These are phyloP conservation scores for Zymoseptoria ardabiliae DNA, from an alignment of 2,329 filamentous ascomycete genomes.

Conservation along the genomic window DNA sequence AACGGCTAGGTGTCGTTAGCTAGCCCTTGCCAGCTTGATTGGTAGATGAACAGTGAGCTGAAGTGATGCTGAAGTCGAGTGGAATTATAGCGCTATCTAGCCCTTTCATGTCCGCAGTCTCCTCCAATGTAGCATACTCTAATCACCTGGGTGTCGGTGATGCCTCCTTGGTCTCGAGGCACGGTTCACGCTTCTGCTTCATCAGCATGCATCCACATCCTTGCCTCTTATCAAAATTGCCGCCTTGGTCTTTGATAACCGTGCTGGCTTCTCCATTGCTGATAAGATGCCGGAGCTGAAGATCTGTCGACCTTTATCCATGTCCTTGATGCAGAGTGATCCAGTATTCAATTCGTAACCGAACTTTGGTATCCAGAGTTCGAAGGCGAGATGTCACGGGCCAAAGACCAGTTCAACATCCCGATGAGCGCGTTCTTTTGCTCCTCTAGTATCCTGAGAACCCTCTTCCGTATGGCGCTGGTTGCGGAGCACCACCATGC, in stretches of 20 bases:
- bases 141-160: not conserved
- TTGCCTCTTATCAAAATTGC: not conserved
- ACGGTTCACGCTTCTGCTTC: not conserved
- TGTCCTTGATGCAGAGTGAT: not conserved
- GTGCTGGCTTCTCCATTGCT: not conserved
- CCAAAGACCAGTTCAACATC: not conserved
- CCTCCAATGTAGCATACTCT: not conserved
- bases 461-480: slow-evolving; percentile 41
- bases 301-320: not conserved
- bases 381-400: not conserved
- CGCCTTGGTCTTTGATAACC: not conserved
- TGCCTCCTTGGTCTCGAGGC: not conserved
- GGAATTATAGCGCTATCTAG: not conserved
- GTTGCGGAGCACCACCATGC: slow-evolving; percentile 25
- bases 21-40: too few relatives aligned
- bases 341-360: not conserved
- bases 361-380: not conserved
- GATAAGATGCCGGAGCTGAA: not conserved
- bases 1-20: too few relatives aligned
- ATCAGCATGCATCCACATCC: not conserved
- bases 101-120: not conserved
- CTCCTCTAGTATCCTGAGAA: slow-evolving; percentile 53
- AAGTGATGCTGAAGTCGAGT: not conserved
- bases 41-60: not conserved
- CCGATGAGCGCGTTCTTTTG: not conserved